A percentile compares a stretch with the other conserved stretches of the same genome.
Evolutionary conservation across 495 filamentous ascomycete species (phyloP).

Genomic region (Talaromyces thailandensis): DNA sequence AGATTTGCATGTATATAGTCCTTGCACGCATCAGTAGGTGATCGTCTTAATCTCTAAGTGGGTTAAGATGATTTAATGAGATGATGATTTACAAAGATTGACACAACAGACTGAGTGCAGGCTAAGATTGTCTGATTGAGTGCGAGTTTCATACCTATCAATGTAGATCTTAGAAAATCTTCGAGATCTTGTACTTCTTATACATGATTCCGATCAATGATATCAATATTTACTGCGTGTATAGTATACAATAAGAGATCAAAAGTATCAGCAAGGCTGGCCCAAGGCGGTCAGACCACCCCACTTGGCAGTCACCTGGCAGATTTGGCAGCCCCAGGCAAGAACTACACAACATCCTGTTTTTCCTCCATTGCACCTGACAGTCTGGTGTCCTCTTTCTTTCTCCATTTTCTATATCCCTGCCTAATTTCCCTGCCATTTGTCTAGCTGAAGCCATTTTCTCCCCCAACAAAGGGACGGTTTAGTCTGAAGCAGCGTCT

Average conservation of each 20-base stretch:
- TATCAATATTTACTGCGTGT: neutral
- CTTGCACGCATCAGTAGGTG: neutral
- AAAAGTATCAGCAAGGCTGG: neutral
- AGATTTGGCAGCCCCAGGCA: neutral
- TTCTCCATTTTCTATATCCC: neutral
- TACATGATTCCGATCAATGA: too few relatives aligned
- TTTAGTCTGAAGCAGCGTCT: neutral
- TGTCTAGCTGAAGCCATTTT: neutral
- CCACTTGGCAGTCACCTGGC: constrained; percentile 1
- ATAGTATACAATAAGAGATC: neutral
- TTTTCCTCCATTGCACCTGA: neutral
- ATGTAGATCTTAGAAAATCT: too few relatives aligned
- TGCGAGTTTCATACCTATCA: too few relatives aligned
- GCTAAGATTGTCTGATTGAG: too few relatives aligned
- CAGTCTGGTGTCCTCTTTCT: neutral
- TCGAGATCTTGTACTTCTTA: neutral
- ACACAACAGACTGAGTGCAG: too few relatives aligned
- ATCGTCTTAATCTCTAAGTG: neutral
- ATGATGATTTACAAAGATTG: neutral
- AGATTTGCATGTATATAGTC: neutral
- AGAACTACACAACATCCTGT: neutral
- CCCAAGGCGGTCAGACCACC: constrained; percentile 2
- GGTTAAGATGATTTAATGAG: neutral
- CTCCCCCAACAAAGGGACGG: neutral
- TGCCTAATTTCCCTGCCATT: neutral